A percentile compares a stretch with the other conserved stretches of the same genome.
Conservation (phyloP, 2,329 filamentous ascomycete species). For the Phyllosticta citribraziliensis region DNA sequence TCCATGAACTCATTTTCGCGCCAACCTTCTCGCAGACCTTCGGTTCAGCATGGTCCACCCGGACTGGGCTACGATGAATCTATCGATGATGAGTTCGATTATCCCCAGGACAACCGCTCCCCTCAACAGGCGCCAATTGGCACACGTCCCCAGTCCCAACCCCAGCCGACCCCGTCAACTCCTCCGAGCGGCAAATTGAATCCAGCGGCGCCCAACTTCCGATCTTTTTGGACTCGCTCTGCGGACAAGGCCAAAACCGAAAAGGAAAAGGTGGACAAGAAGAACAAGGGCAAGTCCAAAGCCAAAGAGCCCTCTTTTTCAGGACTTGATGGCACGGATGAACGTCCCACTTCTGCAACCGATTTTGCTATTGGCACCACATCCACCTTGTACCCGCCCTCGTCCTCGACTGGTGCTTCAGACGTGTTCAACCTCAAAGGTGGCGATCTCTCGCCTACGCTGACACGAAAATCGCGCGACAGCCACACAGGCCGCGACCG, state of each 20-base stretch:
- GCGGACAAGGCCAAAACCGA: slow-evolving; percentile 5
- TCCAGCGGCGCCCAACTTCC: slow-evolving; percentile 77
- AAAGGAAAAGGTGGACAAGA: slow-evolving; percentile 1
- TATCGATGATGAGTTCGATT: slow-evolving; percentile 42
- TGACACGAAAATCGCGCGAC: slow-evolving; percentile 7
- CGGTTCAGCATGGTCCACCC: slow-evolving; percentile 65
- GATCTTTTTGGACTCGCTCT: slow-evolving; percentile 2
- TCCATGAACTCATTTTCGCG: slow-evolving; percentile 53
- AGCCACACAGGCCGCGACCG: background rate
- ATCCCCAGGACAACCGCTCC: slow-evolving; percentile 38
- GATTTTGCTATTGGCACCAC: slow-evolving; percentile 19
- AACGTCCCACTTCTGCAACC: slow-evolving; percentile 18
- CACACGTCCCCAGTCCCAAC: slow-evolving; percentile 57
- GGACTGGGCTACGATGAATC: slow-evolving; percentile 46
- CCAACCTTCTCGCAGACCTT: slow-evolving; percentile 70
- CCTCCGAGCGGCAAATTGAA: slow-evolving; percentile 53
- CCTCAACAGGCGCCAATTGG: slow-evolving; percentile 63
- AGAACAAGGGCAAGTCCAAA: background rate
- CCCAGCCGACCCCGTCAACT: slow-evolving; percentile 38
- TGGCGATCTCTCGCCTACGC: slow-evolving; percentile 13
- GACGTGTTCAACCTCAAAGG: background rate
- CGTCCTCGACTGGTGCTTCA: background rate
- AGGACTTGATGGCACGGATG: background rate
- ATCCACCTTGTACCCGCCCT: background rate
- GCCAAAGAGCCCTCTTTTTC: background rate